These are phyloP conservation scores for Ganoderma sp. DNA, from an alignment of 1,284 basidiomycete species.

Conservation along the genomic window DNA sequence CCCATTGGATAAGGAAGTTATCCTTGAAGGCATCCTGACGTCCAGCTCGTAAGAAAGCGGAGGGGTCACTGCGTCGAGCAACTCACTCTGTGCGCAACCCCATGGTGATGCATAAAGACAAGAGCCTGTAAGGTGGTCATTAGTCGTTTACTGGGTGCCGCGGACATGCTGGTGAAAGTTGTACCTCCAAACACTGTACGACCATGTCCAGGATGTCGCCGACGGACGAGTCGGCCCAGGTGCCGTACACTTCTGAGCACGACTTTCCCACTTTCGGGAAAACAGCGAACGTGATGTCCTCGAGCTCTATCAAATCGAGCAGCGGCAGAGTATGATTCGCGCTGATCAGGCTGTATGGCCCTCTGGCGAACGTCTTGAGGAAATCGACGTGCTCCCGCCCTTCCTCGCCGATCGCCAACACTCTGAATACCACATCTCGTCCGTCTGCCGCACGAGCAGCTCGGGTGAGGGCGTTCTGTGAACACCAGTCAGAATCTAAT, in stretches of 20 bases:
- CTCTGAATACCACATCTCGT: conserved; percentile 6
- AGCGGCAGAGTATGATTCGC: conserved; percentile 27
- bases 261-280: conserved; percentile 37
- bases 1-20: conserved; percentile 27
- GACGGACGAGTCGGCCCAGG: conserved; percentile 38
- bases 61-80: neutral
- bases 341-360: conserved; percentile 1
- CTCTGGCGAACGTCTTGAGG: conserved; percentile 8
- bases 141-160: neutral
- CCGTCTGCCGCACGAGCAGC: conserved; percentile 10
- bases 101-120: conserved; percentile 10
- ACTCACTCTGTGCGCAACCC: conserved; percentile 15
- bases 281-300: conserved; percentile 40
- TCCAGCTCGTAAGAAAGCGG: neutral
- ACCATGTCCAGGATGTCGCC: conserved; percentile 42
- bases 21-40: conserved; percentile 25
- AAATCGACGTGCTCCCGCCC: conserved; percentile 12
- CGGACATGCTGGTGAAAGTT: neutral
- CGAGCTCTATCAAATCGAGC: conserved; percentile 36
- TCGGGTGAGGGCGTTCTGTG: conserved; percentile 6
- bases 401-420: conserved; percentile 2
- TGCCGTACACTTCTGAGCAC: conserved; percentile 22
- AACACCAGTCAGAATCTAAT: neutral
- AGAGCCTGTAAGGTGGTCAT: conserved; percentile 4
- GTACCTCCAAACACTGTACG: conserved; percentile 38